Base-by-base conservation (phyloP, 2,329 filamentous ascomycete species). In the Fusarium hainanense region DNA sequence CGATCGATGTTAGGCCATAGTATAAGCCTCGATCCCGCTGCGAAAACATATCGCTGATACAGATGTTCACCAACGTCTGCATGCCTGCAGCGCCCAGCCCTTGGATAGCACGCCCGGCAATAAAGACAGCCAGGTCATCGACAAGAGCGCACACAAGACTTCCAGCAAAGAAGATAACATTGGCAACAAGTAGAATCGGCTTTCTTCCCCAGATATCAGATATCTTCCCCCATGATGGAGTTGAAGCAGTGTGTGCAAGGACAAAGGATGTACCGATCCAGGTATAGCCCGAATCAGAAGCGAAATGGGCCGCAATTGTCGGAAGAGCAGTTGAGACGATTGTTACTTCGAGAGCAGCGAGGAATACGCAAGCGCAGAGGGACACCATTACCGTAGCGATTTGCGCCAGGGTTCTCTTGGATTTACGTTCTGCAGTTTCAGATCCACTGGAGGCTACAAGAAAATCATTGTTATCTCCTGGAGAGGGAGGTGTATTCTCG, bases 221-320 rank as follows among this genome's bases (percentile, higher is more conserved):
- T 37, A 88, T 76, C 64, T 86, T 87, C 7, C 89, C 90, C 92
- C 92, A 94, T n/a, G 91, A 86, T 1, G 91, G 90, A 1, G 87
- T 88, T 3, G 85, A 85, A 0, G 91, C 89, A 0, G 91, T 89
- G 73, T 88, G 89, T 18, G 89, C 90, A 13, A 94, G 86, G 6
- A 93, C 82, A 77, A 92, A 94, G 0, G 92, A 88, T 28, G 87
- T 89, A 2, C 92, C 92, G 64, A 95, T 91, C 93, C 92, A 94
- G 16, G 89, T 89, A 79, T 93, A 94, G 9, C 90, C 90, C 2
- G 87, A 82, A 18, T 86, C 87, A 30, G 88, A 90, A 49, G 86
- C 75, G 40, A 93, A 85, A 28, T 90, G 82, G 4, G 78, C 76
- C 4, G 85, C 81, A 50, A 91, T 90, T 11, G 86, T 86, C 1